A percentile compares a stretch with the other conserved stretches of the same genome.
These are phyloP conservation scores for Trichoderma polysporum DNA, from an alignment of 2,329 filamentous ascomycete genomes.

Conservation along the genomic window DNA sequence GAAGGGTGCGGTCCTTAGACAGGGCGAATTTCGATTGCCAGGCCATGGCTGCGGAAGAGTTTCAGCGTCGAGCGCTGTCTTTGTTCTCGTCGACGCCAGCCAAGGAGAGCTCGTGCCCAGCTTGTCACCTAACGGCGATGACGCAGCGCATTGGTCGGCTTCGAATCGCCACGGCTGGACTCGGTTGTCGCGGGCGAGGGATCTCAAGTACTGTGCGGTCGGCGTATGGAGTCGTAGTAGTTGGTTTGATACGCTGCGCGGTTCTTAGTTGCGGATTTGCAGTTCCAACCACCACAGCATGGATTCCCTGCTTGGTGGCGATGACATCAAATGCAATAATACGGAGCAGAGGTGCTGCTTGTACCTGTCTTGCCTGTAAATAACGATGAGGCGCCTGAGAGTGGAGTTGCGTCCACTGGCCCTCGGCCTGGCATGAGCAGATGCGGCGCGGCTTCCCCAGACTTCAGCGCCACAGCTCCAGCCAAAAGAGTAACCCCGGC, in stretches of 20 bases:
- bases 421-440: constrained; percentile 14
- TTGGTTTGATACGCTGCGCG: not conserved
- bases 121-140: constrained; percentile 6
- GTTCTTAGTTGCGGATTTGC: not conserved
- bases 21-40: constrained; percentile 70
- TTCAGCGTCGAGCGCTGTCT: not conserved
- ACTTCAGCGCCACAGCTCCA: constrained; percentile 12
- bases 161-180: constrained; percentile 2
- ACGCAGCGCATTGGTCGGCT: constrained; percentile 15
- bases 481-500: constrained; percentile 1
- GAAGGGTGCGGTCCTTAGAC: constrained; percentile 61
- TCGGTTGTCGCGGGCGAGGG: constrained; percentile 9
- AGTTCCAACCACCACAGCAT: not conserved
- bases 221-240: not conserved
- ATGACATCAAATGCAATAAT: not conserved
- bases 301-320: not conserved
- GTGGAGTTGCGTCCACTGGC: constrained; percentile 11
- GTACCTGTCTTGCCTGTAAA: not conserved
- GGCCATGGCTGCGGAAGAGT: constrained; percentile 55
- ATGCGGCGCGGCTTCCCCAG: constrained; percentile 16
- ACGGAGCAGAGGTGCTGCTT: not conserved
- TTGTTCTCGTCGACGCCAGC: not conserved
- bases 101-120: constrained; percentile 2
- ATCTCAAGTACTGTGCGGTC: not conserved
- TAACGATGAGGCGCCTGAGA: constrained; percentile 3